Conservation (phyloP, 306 rosid species). For the Vigna nakashimae region DNA sequence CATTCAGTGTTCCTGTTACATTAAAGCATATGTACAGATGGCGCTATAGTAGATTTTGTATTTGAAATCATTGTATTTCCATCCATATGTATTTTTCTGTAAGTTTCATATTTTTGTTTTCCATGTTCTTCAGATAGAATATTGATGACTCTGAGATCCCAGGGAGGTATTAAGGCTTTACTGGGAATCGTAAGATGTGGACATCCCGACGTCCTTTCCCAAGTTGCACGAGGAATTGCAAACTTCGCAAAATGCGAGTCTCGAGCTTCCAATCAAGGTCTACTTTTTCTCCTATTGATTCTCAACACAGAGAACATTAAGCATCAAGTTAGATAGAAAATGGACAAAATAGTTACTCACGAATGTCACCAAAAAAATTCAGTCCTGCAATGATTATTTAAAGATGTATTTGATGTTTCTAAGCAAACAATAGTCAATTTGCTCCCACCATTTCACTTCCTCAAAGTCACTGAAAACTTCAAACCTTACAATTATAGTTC, state of each 20-base stretch:
- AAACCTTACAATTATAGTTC: slow-evolving; percentile 31
- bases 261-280: slow-evolving; percentile 90
- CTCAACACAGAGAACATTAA: slow-evolving; percentile 4
- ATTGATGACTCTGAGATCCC: slow-evolving; percentile 79
- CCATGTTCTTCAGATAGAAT: slow-evolving; percentile 69
- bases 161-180: slow-evolving; percentile 95
- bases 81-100: slow-evolving; percentile 8
- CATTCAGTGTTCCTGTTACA: slow-evolving; percentile 32
- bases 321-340: slow-evolving; percentile 24
- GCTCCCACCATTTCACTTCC: background rate
- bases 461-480: slow-evolving; percentile 12
- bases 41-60: slow-evolving; percentile 8
- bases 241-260: slow-evolving; percentile 99
- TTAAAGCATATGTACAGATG: slow-evolving; percentile 1
- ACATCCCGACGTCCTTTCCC: slow-evolving; percentile 98
- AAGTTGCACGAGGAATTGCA: slow-evolving; percentile 97
- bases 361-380: slow-evolving; percentile 1
- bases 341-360: background rate
- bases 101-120: slow-evolving; percentile 15
- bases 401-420: slow-evolving; percentile 1
- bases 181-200: slow-evolving; percentile 96
- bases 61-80: slow-evolving; percentile 7
- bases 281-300: slow-evolving; percentile 6
- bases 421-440: slow-evolving; percentile 10
- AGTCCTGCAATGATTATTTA: background rate